Percentiles rank a stretch among this genome's conserved stretches.
Evolutionary conservation across 495 filamentous ascomycete species (phyloP).

Genomic region (Cenococcum geophilum): DNA sequence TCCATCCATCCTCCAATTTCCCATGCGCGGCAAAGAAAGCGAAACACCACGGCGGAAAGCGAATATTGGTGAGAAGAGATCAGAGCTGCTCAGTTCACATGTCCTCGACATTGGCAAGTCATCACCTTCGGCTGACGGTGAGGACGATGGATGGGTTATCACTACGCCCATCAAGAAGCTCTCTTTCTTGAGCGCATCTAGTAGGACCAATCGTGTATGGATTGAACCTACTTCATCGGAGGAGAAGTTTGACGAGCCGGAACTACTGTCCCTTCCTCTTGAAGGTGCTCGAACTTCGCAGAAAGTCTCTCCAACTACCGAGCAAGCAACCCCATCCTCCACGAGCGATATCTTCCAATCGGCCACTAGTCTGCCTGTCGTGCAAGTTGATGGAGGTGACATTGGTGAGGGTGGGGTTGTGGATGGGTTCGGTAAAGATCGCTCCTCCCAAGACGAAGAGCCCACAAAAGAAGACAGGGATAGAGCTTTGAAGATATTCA

Average conservation of each 20-base stretch:
- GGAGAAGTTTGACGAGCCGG: slow-evolving; percentile 39
- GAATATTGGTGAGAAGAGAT: slow-evolving; percentile 17
- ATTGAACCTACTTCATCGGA: slow-evolving; percentile 42
- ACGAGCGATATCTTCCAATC: slow-evolving; percentile 43
- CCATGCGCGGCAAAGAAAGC: slow-evolving; percentile 7
- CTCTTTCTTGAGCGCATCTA: slow-evolving; percentile 12
- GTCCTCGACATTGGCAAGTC: slow-evolving; percentile 3
- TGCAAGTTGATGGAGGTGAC: slow-evolving; percentile 42
- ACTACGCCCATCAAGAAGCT: slow-evolving; percentile 20
- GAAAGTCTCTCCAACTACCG: slow-evolving; percentile 28
- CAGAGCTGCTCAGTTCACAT: slow-evolving; percentile 13
- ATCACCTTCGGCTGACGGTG: slow-evolving; percentile 22
- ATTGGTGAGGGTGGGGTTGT: slow-evolving; percentile 10
- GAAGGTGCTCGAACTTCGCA: slow-evolving; percentile 37
- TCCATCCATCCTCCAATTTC: slow-evolving; percentile 7
- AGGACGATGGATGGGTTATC: slow-evolving; percentile 35
- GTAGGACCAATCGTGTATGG: slow-evolving; percentile 32
- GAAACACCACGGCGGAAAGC: slow-evolving; percentile 6
- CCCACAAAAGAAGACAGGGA: slow-evolving; percentile 62
- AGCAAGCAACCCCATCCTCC: slow-evolving; percentile 33
- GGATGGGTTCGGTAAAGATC: slow-evolving; percentile 17
- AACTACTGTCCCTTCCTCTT: slow-evolving; percentile 40
- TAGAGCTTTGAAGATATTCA: slow-evolving; percentile 73
- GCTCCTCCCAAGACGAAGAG: slow-evolving; percentile 31
- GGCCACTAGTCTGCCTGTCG: slow-evolving; percentile 45